These are phyloP conservation scores for Funneliformis geosporum DNA, from an alignment of 192 early-diverging fungal species.

Conservation along the genomic window DNA sequence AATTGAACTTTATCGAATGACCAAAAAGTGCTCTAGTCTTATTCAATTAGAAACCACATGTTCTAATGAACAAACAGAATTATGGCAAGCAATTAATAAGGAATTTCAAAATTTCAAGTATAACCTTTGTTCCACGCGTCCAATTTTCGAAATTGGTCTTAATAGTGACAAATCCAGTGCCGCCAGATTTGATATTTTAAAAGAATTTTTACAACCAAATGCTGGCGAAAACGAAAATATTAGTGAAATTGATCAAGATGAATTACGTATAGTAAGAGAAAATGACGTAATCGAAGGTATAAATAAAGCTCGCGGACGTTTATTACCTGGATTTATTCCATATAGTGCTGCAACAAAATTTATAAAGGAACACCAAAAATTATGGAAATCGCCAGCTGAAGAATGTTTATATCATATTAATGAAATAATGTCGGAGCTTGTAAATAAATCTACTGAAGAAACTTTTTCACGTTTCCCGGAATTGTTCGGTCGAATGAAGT, in stretches of 20 bases:
- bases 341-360: neutral
- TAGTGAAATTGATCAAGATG: neutral
- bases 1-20: slow-evolving; percentile 4
- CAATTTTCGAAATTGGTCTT: neutral
- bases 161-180: neutral
- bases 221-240: neutral
- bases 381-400: neutral
- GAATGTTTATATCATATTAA: slow-evolving; percentile 11
- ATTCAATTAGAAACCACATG: neutral
- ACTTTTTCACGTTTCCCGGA: slow-evolving; percentile 10
- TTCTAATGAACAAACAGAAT: neutral
- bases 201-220: neutral
- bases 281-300: neutral
- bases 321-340: neutral
- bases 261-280: neutral
- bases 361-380: neutral
- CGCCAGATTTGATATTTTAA: neutral
- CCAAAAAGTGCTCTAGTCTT: neutral
- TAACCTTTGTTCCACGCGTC: neutral
- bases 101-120: neutral
- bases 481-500: neutral
- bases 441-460: neutral
- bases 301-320: neutral
- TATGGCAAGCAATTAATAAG: neutral
- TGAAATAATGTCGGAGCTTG: neutral